phyloP scores from a whole-genome alignment of 352 stramenopile species.

The Phytophthora gonapodyides region DNA sequence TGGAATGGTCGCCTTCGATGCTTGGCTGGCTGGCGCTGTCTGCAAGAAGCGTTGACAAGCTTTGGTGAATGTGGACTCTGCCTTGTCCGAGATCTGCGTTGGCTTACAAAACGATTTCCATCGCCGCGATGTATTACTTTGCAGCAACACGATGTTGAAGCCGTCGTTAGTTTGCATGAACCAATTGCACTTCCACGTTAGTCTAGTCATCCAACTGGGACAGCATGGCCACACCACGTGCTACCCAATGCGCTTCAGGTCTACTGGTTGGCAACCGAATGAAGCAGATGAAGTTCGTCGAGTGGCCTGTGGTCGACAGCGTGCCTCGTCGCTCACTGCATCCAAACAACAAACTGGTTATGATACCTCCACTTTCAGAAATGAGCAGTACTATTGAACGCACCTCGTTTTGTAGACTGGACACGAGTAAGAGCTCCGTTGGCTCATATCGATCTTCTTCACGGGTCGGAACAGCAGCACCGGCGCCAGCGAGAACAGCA shows the following conservation, averaged over 20 bases:
- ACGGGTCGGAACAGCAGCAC: conserved; percentile 85
- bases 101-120: no score
- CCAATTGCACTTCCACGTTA: background rate
- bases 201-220: conserved; percentile 86
- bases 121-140: no score
- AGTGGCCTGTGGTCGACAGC: conserved; percentile 94
- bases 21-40: conserved; percentile 8
- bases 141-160: no score
- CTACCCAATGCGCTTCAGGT: conserved; percentile 90
- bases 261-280: conserved; percentile 88
- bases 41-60: no score
- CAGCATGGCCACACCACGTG: conserved; percentile 93
- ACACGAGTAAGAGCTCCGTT: conserved; percentile 82
- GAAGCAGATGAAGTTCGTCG: conserved; percentile 95
- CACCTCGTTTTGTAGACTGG: conserved; percentile 95
- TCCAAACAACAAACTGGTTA: conserved; percentile 6
- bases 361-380: conserved; percentile 9
- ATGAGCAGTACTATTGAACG: conserved; percentile 1
- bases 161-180: no score
- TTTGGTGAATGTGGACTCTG: no score
- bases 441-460: conserved; percentile 79
- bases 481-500: conserved; percentile 85
- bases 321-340: conserved; percentile 87
- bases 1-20: conserved; percentile 11
- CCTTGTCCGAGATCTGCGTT: no score